Base-by-base conservation (phyloP, 257 asterid genomes). In the Avicennia marina region DNA sequence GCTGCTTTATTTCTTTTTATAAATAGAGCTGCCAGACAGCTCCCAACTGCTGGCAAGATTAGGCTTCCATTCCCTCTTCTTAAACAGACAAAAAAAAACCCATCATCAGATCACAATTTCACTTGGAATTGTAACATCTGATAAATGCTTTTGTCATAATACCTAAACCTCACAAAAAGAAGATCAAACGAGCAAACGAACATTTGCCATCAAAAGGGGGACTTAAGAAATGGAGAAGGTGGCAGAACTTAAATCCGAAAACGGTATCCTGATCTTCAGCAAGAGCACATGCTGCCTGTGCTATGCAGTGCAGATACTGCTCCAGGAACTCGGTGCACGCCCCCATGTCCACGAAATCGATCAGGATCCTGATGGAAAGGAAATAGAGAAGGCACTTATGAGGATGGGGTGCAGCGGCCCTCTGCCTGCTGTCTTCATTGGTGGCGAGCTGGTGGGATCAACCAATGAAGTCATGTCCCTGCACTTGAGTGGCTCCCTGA, bases 391-490 rank as follows among this genome's bases (percentile, higher is more conserved):
- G 59, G 84, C 82, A 0, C 60, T 85, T 13, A 9, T 42, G 49
- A 59, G 75, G 73, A 73, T 78, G 81, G 86, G 86, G 5, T 67
- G 81, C 71, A 63, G 48, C 9, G 69, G 78, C 0, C 76, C 90
- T 2, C 53, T 82, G 7, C 95, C 95, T 0, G 84, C 81, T 0
- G 81, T 85, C 4, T 85, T 77, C 78, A 69, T 85, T 17, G 77
- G 78, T 10, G 95, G 91, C 1, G 22, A 71, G 64, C 75, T 85
- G 6, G 65, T 85, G 29, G 90, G 90, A 0, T 85, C 90, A 24
- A 85, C 90, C 65, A 78, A 79, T 36, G 90, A 85, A 78, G 86
- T 85, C 26, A 85, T 85, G 95, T 82, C 95, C 1, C 95, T 77
- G 59, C 95, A 82, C 75, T 75, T 85, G 32, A 78, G 87, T 57